Percentiles rank a stretch among this genome's conserved stretches.
Evolutionary conservation across 2,329 filamentous ascomycete genomes (phyloP).

Genomic region (Xylaria polymorpha): DNA sequence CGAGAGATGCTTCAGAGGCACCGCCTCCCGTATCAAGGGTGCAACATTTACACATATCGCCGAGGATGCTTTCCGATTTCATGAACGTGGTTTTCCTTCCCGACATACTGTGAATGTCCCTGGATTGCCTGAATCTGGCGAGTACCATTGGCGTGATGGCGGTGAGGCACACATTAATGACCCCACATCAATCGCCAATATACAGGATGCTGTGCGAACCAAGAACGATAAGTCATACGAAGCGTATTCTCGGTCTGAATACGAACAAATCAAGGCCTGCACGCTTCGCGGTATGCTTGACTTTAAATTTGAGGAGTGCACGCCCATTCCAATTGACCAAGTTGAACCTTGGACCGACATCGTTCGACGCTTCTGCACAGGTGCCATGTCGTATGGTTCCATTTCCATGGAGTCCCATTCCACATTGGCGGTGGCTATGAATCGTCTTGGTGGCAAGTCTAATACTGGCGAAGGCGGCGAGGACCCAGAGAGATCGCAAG

Average conservation of each 20-base stretch:
- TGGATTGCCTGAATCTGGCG: conserved; percentile 89
- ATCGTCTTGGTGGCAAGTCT: conserved; percentile 93
- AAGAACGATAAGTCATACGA: conserved; percentile 99
- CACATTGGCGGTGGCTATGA: conserved; percentile 95
- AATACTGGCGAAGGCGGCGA: conserved; percentile 98
- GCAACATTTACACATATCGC: conserved; percentile 94
- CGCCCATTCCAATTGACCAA: conserved; percentile 91
- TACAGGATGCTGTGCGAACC: conserved; percentile 93
- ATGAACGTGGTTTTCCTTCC: conserved; percentile 91
- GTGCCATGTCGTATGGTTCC: conserved; percentile 98
- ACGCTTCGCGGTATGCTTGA: conserved; percentile 94
- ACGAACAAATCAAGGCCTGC: conserved; percentile 96
- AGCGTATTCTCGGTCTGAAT: conserved; percentile 91
- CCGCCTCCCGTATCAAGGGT: conserved; percentile 92
- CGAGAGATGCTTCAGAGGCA: conserved; percentile 94
- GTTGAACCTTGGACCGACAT: conserved; percentile 99
- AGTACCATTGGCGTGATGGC: conserved; percentile 98
- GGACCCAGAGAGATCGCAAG: conserved; percentile 88
- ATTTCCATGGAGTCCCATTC: conserved; percentile 99
- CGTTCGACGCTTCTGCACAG: conserved; percentile 94
- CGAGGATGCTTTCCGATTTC: conserved; percentile 92
- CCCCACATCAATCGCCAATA: conserved; percentile 92
- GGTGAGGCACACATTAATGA: conserved; percentile 97
- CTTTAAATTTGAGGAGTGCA: conserved; percentile 91
- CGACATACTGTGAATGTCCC: conserved; percentile 80